phyloP scores from a whole-genome alignment of 1,139 yeast species.

The Suhomyces bribrorum region DNA sequence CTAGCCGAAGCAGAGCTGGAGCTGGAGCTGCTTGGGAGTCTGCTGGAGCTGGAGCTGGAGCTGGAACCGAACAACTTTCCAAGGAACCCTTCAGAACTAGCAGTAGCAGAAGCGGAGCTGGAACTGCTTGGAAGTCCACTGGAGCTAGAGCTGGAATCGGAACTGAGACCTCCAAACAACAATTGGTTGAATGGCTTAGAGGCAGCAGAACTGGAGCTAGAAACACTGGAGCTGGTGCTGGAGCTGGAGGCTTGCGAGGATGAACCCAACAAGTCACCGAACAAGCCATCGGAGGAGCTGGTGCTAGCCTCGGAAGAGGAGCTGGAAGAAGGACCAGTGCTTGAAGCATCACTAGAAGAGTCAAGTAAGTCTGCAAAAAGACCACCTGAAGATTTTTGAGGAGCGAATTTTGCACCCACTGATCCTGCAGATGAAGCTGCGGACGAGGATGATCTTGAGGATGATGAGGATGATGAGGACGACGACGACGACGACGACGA shows the following conservation, averaged over 20 bases:
- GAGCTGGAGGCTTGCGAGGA: slow-evolving; percentile 4
- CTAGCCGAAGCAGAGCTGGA: slow-evolving; percentile 2
- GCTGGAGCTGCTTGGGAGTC: no score
- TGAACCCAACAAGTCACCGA: slow-evolving; percentile 8
- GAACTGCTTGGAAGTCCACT: no score
- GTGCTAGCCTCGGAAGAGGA: slow-evolving; percentile 9
- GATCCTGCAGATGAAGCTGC: neutral
- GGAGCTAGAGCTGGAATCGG: slow-evolving; percentile 3
- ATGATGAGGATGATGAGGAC: slow-evolving; percentile 3
- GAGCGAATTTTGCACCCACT: neutral
- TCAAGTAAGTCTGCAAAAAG: neutral
- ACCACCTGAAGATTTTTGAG: neutral
- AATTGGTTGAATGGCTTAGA: no score
- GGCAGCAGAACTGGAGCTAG: slow-evolving; percentile 6
- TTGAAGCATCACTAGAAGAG: neutral
- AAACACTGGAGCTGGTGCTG: slow-evolving; percentile 12
- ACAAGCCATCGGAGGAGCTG: slow-evolving; percentile 2
- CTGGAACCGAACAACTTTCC: slow-evolving; percentile 1
- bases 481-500: slow-evolving; percentile 3
- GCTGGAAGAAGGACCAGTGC: slow-evolving; percentile 1
- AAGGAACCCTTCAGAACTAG: neutral
- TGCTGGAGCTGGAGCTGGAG: slow-evolving; percentile 1
- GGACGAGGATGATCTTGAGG: neutral
- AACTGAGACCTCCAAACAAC: slow-evolving; percentile 2
- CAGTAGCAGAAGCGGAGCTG: neutral